Evolutionary conservation across 2,329 filamentous ascomycete genomes (phyloP).

Genomic region (Chrysoporthe austroafricana): DNA sequence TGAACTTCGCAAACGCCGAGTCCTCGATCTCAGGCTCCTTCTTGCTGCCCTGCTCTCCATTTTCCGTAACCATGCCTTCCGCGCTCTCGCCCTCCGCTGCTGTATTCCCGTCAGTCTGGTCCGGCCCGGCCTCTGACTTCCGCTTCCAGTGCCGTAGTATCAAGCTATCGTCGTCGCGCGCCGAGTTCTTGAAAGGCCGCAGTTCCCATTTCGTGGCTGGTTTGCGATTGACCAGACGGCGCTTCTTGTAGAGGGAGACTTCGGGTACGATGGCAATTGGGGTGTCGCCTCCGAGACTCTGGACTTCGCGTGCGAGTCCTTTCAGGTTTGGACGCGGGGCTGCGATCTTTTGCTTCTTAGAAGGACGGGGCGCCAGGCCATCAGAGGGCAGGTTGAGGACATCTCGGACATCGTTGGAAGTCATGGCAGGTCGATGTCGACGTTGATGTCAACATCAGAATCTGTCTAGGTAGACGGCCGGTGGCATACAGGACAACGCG

Average conservation of each 20-base stretch:
- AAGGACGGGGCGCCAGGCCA: slow-evolving; percentile 54
- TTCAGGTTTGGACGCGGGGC: slow-evolving; percentile 65
- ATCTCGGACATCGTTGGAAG: slow-evolving; percentile 82
- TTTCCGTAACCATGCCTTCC: slow-evolving; percentile 34
- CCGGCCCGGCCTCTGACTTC: slow-evolving; percentile 53
- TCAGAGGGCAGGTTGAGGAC: slow-evolving; percentile 80
- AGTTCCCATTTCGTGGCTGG: slow-evolving; percentile 68
- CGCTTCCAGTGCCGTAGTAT: slow-evolving; percentile 81
- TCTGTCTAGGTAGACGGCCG: neutral
- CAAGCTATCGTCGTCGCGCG: slow-evolving; percentile 68
- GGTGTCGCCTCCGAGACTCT: slow-evolving; percentile 67
- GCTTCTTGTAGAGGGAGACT: slow-evolving; percentile 62
- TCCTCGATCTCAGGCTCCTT: slow-evolving; percentile 51
- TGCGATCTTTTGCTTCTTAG: slow-evolving; percentile 75
- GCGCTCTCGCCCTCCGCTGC: slow-evolving; percentile 40
- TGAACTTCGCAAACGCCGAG: slow-evolving; percentile 81
- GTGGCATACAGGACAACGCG: neutral
- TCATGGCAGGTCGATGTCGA: slow-evolving; percentile 53
- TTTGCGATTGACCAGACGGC: slow-evolving; percentile 57
- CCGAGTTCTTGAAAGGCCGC: slow-evolving; percentile 75
- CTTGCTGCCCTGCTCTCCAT: slow-evolving; percentile 16
- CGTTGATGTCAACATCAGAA: slow-evolving; percentile 28
- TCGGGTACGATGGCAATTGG: slow-evolving; percentile 69
- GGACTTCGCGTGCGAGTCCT: slow-evolving; percentile 67
- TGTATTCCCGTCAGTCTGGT: slow-evolving; percentile 37